Percentiles rank a stretch among this genome's conserved stretches.
Conservation (phyloP, 495 filamentous ascomycete genomes). For the Annulohypoxylon bovei region DNA sequence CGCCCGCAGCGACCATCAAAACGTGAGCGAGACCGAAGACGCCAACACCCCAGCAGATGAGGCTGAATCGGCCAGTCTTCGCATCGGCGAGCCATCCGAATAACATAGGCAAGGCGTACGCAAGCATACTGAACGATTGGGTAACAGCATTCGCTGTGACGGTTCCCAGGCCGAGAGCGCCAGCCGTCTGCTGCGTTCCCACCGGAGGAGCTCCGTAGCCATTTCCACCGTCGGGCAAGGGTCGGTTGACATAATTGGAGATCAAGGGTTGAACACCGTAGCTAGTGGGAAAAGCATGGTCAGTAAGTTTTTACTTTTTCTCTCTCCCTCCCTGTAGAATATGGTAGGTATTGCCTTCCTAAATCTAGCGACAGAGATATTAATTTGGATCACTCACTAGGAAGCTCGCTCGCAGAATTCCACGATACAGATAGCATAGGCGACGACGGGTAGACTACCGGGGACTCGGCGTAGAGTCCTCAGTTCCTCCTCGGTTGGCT, state of each 20-base stretch:
- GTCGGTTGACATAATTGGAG: constrained; percentile 67
- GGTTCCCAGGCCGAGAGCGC: constrained; percentile 68
- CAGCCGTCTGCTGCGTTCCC: constrained; percentile 64
- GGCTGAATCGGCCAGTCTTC: constrained; percentile 66
- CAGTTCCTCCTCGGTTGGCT: constrained; percentile 67
- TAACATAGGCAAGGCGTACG: constrained; percentile 67
- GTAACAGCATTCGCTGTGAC: constrained; percentile 68
- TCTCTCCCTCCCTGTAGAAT: too few species aligned
- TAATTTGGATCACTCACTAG: constrained; percentile 42
- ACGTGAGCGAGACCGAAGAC: constrained; percentile 75
- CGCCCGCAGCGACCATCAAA: constrained; percentile 68
- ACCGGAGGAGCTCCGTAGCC: constrained; percentile 67
- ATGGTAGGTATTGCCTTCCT: too few species aligned
- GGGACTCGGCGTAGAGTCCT: constrained; percentile 66
- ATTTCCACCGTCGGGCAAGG: constrained; percentile 66
- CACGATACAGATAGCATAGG: constrained; percentile 66
- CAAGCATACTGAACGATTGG: constrained; percentile 69
- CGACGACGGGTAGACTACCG: constrained; percentile 60
- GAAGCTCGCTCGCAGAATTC: constrained; percentile 71
- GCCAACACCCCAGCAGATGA: constrained; percentile 69
- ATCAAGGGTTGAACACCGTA: constrained; percentile 66
- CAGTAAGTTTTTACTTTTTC: not conserved
- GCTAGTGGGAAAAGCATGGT: constrained; percentile 6
- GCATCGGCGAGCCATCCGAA: constrained; percentile 68
- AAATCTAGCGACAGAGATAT: too few species aligned